Evolutionary conservation across 2,329 filamentous ascomycete genomes (phyloP).

Genomic region (Xylariales sp.): DNA sequence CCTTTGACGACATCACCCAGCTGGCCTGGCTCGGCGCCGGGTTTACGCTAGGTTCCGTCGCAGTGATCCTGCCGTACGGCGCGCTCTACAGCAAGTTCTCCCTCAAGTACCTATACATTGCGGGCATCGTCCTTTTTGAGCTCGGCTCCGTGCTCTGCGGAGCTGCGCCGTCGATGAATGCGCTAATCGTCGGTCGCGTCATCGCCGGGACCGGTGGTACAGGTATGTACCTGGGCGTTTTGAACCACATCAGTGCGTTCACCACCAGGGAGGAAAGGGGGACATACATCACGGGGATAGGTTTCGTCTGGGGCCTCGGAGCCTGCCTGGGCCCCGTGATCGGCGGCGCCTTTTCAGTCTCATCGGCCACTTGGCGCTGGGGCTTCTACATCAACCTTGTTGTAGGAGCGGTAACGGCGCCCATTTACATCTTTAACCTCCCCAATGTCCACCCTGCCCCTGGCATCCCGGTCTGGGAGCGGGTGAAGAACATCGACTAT

Average conservation of each 20-base stretch:
- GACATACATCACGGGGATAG: conserved; percentile 21
- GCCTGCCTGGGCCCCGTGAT: conserved; percentile 40
- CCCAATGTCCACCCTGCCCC: conserved; percentile 15
- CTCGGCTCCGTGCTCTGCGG: conserved; percentile 31
- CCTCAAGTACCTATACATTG: conserved; percentile 29
- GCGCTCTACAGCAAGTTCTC: conserved; percentile 35
- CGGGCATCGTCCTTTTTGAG: conserved; percentile 8
- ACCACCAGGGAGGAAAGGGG: conserved; percentile 20
- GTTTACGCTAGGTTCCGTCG: conserved; percentile 32
- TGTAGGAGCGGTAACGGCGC: conserved; percentile 30
- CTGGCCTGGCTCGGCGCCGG: conserved; percentile 32
- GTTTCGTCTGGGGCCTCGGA: conserved; percentile 35
- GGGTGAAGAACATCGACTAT: conserved; percentile 34
- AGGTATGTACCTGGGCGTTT: conserved; percentile 33
- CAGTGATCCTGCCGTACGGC: conserved; percentile 27
- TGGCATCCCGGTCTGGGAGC: conserved; percentile 13
- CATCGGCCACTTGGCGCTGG: conserved; percentile 35
- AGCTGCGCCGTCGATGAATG: conserved; percentile 34
- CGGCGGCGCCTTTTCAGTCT: conserved; percentile 38
- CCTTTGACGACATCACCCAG: conserved; percentile 27
- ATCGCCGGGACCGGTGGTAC: conserved; percentile 37
- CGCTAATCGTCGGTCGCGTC: conserved; percentile 42
- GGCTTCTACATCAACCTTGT: conserved; percentile 52
- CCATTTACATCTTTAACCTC: conserved; percentile 23
- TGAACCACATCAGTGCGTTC: conserved; percentile 17